phyloP scores from a whole-genome alignment of 495 filamentous ascomycete species.

The Bacidia gigantensis region DNA sequence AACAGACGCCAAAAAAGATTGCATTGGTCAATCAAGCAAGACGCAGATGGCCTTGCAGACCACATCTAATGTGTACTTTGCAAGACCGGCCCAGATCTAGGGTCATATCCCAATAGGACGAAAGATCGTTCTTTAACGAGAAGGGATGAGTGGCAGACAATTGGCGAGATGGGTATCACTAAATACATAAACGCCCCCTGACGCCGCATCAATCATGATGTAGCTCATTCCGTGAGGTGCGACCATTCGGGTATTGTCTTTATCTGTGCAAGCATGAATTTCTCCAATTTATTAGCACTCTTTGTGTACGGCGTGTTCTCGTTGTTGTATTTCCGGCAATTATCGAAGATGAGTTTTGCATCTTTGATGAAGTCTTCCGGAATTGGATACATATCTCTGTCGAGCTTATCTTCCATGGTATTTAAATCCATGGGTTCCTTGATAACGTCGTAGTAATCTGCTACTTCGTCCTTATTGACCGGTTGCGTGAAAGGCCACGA shows the following conservation, averaged over 20 bases:
- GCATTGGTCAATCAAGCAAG: no score
- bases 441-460: slow-evolving; percentile 97
- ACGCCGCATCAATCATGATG: not conserved
- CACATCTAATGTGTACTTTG: no score
- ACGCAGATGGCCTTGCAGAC: no score
- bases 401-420: slow-evolving; percentile 92
- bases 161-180: slow-evolving; percentile 16
- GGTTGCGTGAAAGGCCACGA: slow-evolving; percentile 92
- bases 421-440: slow-evolving; percentile 93
- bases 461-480: slow-evolving; percentile 88
- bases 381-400: slow-evolving; percentile 79
- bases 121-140: no score
- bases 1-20: no score
- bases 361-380: slow-evolving; percentile 92
- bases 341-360: slow-evolving; percentile 82
- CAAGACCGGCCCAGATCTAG: no score
- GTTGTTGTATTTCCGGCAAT: slow-evolving; percentile 91
- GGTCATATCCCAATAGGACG: no score
- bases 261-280: slow-evolving; percentile 91
- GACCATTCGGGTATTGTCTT: slow-evolving; percentile 93
- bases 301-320: slow-evolving; percentile 93
- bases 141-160: no score
- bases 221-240: slow-evolving; percentile 8
- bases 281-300: slow-evolving; percentile 88
- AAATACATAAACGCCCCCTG: slow-evolving; percentile 8